Evolutionary conservation across 2,329 filamentous ascomycete species (phyloP), one percentile per base, ranked within the genome.

Genomic region (Cladosporium sphaerospermum): DNA sequence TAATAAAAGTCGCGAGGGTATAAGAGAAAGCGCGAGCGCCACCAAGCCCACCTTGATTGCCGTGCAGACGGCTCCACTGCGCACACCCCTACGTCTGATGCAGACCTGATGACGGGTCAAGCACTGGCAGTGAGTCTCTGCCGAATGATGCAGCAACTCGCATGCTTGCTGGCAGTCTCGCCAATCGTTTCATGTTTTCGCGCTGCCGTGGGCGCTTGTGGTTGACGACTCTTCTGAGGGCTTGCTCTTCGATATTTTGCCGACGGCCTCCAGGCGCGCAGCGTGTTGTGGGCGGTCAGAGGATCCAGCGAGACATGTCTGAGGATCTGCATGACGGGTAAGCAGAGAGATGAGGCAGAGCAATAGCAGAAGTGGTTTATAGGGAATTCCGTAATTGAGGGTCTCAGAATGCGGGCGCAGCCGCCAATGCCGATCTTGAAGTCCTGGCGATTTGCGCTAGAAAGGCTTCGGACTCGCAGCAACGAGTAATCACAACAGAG

Each of bases 1-100:
- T 51, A 51, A 51, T 51, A 37, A 44, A 51, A 51, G 47, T 10
- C 47, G 10, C 34, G 19, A 16, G 40, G 47, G 31, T 51, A 51
- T 51, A 51, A 51, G 47, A 51, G 40, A 51, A 28, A 10, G 31
- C 46, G 39, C 39, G 16, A n/a, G 46, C 47, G 37, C 46, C 36
- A 39, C n/a, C 36, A 13, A 49, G 37, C 34, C 23, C 31, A 49
- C 47, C 40, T 31, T 18, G 40, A 43, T 51, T 23, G 7, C 32
- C 40, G 47, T 51, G 47, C 41, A 51, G 47, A 51, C 31, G 31
- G 14, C 39, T 51, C 47, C 47, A 51, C 47, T 28, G 23, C 4
- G 23, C 8, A 13, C 14, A 31, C 47, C 47, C 40, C 40, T 37
- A 34, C 40, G 11, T 43, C 32, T 33, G 32, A 36, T 36, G 47